Base-by-base conservation (phyloP, 1,284 basidiomycete genomes). In the Marasmius tenuissimus region DNA sequence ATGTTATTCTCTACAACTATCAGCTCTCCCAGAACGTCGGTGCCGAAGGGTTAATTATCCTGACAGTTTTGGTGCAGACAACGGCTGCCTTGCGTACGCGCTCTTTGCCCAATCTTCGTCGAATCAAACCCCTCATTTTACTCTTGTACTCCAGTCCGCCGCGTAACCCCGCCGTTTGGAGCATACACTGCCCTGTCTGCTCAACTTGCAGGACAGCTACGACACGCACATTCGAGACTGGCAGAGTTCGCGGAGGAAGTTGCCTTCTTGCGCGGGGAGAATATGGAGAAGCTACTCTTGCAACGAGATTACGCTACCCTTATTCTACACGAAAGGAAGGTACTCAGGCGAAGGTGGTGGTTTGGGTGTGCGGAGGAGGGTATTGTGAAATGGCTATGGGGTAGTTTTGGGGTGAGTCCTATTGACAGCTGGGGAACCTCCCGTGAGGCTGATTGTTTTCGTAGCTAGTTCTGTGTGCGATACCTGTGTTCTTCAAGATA, bases 311-410 rank as follows among this genome's bases (percentile, higher is more conserved):
- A 97, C 76, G 93, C 93, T 60, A 87, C 87, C 4, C 81, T 97
- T 35, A 85, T 98, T 67, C 91, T 89, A 73, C 97, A 99, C 70
- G 92, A 96, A 74, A 93, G 93, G 70, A 84, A 85, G 60, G 91
- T 97, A 2, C 82, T 97, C 69, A 78, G 85, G 50, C 88, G 92
- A 63, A 83, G 92, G 35, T 93, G 97, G 81, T 94, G 91, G 87
- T 95, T 97, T 75, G 89, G 92, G 1, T 94, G 96, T 76, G 85
- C 89, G 8, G 96, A 98, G 73, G 97, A 99, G 75, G 95, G 95
- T 1, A 91, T 99, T 61, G 92, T 98, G 71, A 98, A 98, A 76
- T 97, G 96, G 96, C 73, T 96, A 14, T 98, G 97, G 97, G 96
- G 96, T 66, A 92, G 90, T 71, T 91, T 97, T 71, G 96, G 96